A percentile compares a stretch with the other conserved stretches of the same genome.
These are phyloP conservation scores for Corniculantispora saksenae DNA, from an alignment of 2,329 filamentous ascomycete genomes.

Conservation along the genomic window DNA sequence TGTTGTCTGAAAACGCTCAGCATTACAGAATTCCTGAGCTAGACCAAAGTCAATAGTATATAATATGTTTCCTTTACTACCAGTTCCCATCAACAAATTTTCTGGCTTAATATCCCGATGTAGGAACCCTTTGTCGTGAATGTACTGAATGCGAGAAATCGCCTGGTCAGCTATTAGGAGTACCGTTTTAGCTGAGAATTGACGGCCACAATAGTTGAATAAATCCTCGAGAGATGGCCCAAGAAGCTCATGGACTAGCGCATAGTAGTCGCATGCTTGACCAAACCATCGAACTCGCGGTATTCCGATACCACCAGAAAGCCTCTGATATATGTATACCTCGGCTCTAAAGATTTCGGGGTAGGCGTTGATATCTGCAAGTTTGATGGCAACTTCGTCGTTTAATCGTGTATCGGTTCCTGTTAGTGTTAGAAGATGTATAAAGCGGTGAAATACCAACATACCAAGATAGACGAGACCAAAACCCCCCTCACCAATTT, in stretches of 20 bases:
- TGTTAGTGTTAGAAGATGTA: too few relatives aligned
- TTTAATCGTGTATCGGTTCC: too few relatives aligned
- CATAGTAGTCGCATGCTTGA: slow-evolving; percentile 97
- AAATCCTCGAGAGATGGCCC: slow-evolving; percentile 94
- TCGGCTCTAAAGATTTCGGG: too few relatives aligned
- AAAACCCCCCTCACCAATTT: slow-evolving; percentile 98
- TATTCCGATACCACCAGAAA: slow-evolving; percentile 57
- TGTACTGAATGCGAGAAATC: slow-evolving; percentile 88
- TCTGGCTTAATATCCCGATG: slow-evolving; percentile 99
- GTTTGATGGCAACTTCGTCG: too few relatives aligned
- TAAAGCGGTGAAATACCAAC: too few relatives aligned
- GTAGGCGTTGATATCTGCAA: too few relatives aligned
- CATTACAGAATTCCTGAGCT: slow-evolving; percentile 98
- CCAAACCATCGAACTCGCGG: slow-evolving; percentile 99
- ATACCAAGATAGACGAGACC: slow-evolving; percentile 99
- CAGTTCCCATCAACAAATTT: slow-evolving; percentile 95
- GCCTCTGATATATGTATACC: too few relatives aligned
- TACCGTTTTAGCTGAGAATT: slow-evolving; percentile 95
- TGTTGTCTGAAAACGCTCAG: slow-evolving; percentile 99
- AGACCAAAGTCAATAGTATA: slow-evolving; percentile 98
- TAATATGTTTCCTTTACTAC: slow-evolving; percentile 92
- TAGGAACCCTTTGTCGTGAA: slow-evolving; percentile 98
- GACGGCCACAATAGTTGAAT: slow-evolving; percentile 94
- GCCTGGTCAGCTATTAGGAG: slow-evolving; percentile 99
- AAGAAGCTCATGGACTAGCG: slow-evolving; percentile 94